Conservation (phyloP, 1,139 yeast species). For the Sugiyamaella pinicola region DNA sequence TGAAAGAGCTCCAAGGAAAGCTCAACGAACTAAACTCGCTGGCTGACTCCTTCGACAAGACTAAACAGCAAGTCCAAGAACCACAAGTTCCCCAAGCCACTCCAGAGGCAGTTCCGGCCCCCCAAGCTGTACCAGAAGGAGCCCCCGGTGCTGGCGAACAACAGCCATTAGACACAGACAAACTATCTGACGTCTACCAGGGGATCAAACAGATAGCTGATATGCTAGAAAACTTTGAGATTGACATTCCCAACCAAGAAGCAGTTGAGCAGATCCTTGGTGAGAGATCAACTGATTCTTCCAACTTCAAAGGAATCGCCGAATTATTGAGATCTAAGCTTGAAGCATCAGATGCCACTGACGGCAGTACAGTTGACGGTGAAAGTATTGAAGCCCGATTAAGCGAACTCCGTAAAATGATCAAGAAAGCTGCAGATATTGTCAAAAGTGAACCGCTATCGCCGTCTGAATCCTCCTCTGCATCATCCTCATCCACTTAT, state of each 20-base stretch:
- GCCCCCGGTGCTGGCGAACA: neutral
- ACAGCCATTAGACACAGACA: conserved; percentile 3
- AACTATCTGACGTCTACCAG: conserved; percentile 8
- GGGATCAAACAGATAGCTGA: conserved; percentile 11
- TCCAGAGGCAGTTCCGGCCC: neutral
- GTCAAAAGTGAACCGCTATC: conserved; percentile 1
- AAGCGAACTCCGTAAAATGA: conserved; percentile 17
- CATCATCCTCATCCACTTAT: conserved; percentile 7
- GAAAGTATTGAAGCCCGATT: conserved; percentile 11
- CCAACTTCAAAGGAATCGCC: conserved; percentile 17
- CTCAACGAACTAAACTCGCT: conserved; percentile 39
- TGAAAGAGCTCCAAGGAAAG: conserved; percentile 47
- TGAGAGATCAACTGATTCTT: neutral
- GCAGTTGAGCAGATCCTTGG: conserved; percentile 12
- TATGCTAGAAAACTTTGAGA: conserved; percentile 12
- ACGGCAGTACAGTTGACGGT: conserved; percentile 1
- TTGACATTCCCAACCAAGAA: conserved; percentile 13
- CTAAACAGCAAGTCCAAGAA: neutral
- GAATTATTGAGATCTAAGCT: conserved; percentile 16
- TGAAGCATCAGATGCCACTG: neutral
- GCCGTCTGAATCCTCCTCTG: conserved; percentile 8
- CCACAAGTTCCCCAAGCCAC: neutral
- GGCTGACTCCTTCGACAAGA: conserved; percentile 22
- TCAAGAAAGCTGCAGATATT: conserved; percentile 13
- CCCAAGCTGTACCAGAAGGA: too few species aligned